Evolutionary conservation across 176 grass and related monocot species (phyloP).

Genomic region (Paspalum vaginatum): DNA sequence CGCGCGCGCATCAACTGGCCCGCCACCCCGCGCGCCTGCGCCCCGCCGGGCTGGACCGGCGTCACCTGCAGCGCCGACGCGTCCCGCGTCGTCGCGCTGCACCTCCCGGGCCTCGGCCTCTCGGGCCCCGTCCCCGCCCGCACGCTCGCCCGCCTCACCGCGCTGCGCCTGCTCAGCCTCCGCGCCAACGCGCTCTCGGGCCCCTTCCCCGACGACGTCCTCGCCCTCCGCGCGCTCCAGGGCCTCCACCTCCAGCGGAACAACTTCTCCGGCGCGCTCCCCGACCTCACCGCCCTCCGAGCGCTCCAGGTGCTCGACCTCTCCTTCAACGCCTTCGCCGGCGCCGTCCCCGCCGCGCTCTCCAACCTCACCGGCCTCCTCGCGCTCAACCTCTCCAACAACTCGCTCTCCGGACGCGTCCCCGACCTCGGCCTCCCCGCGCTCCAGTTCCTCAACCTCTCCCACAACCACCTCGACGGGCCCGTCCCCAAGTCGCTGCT

Average conservation of each 20-base stretch:
- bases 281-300: not conserved
- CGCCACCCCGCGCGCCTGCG: slow-evolving; percentile 45
- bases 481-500: slow-evolving; percentile 53
- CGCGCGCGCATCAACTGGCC: slow-evolving; percentile 69
- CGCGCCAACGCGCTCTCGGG: slow-evolving; percentile 73
- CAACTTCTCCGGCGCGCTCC: slow-evolving; percentile 62
- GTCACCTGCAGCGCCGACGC: slow-evolving; percentile 75
- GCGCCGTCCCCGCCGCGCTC: slow-evolving; percentile 43
- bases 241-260: slow-evolving; percentile 92
- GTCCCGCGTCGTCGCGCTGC: slow-evolving; percentile 62
- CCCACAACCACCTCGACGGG: slow-evolving; percentile 76
- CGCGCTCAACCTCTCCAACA: slow-evolving; percentile 87
- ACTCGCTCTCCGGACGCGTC: slow-evolving; percentile 74
- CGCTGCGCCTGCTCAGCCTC: slow-evolving; percentile 88
- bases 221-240: slow-evolving; percentile 51
- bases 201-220: slow-evolving; percentile 59
- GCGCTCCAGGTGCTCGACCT: slow-evolving; percentile 72
- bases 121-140: slow-evolving; percentile 52
- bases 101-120: slow-evolving; percentile 73
- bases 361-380: slow-evolving; percentile 60
- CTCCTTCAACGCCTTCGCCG: slow-evolving; percentile 80
- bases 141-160: slow-evolving; percentile 71
- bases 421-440: slow-evolving; percentile 66
- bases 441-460: slow-evolving; percentile 75
- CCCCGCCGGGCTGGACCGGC: slow-evolving; percentile 60